Evolutionary conservation across 768 basidiomycete species (phyloP), one percentile per base, ranked within the genome.

Genomic region (Termitomyces sp.): DNA sequence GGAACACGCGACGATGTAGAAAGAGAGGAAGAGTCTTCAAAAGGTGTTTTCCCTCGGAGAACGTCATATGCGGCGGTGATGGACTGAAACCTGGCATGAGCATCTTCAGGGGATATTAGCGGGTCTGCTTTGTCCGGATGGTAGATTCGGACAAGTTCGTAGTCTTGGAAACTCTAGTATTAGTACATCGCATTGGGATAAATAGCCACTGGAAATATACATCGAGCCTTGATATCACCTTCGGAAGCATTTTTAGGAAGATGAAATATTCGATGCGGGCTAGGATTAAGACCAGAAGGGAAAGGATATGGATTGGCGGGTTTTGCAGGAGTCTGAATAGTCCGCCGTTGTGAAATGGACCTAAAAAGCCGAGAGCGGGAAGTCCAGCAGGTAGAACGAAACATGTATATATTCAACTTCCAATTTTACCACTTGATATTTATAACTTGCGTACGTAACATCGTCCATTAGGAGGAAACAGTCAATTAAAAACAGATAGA

Each of bases 71-170:
- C 89, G 16, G 78, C 69, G 30, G 82, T 79, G 62, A 92, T 88
- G 3, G 86, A 76, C 64, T 86, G 86, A 64, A 91, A 91, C 12
- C 82, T 85, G 6, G 79, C 76, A 65, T 89, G 86, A 4, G 82
- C 81, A 3, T 77, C 68, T 16, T 81, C 80, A 0, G 81, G 65
- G 7, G 84, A 71, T 13, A 79, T 44, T 13, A 69, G 66, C 12
- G 67, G 55, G 58, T 71, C 70, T 24, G 77, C 74, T 44, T 87
- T 86, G 69, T 92, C 89, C 3, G 89, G 89, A 68, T 92, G 89
- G 69, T 91, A 89, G 58, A 89, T 78, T 42, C 86, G 79, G 34
- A 91, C 90, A 47, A 92, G 88, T 62, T 91, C 89, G 66, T 84
- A 89, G 70, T 91, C 89, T 92, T 63, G 31, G 15, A 55, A 36